Percentiles rank a stretch among this genome's conserved stretches.
Conservation (phyloP, 2,329 filamentous ascomycete genomes). For the Fusarium sambucinum region DNA sequence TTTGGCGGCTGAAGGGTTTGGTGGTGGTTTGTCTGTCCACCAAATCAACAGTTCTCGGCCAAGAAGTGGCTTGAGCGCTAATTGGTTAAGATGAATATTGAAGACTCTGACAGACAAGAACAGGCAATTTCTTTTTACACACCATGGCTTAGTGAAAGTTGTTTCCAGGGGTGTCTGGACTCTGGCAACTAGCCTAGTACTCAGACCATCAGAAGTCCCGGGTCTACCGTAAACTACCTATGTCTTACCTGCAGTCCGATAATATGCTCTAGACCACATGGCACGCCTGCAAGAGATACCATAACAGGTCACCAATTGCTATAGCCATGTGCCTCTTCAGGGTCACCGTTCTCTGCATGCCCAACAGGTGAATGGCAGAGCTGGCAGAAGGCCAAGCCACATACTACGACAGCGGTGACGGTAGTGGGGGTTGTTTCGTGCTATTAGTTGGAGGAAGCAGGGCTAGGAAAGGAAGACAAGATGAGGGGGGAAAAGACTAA, state of each 20-base stretch:
- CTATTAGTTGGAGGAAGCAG: background rate
- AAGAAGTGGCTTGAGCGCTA: constrained; percentile 16
- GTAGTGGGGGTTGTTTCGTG: background rate
- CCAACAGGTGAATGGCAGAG: background rate
- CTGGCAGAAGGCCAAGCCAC: background rate
- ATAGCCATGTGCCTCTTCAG: background rate
- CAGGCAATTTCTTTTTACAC: constrained; percentile 30
- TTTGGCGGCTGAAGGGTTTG: constrained; percentile 15
- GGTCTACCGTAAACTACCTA: constrained; percentile 14
- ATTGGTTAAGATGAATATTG: constrained; percentile 13
- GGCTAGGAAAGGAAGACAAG: background rate
- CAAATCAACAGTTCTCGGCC: constrained; percentile 38
- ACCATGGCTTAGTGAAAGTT: constrained; percentile 38
- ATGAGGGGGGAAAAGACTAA: background rate
- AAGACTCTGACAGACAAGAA: constrained; percentile 10
- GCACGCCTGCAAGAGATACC: background rate
- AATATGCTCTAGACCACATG: constrained; percentile 5
- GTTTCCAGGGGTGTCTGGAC: constrained; percentile 16
- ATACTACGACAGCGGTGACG: background rate
- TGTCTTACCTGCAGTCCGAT: constrained; percentile 1
- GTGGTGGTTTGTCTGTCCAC: constrained; percentile 29
- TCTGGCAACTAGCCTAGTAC: background rate
- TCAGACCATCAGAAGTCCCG: constrained; percentile 9
- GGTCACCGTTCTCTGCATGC: background rate
- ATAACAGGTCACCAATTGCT: background rate